Base-by-base conservation (phyloP, 768 basidiomycete genomes). In the Lentinula edodes region DNA sequence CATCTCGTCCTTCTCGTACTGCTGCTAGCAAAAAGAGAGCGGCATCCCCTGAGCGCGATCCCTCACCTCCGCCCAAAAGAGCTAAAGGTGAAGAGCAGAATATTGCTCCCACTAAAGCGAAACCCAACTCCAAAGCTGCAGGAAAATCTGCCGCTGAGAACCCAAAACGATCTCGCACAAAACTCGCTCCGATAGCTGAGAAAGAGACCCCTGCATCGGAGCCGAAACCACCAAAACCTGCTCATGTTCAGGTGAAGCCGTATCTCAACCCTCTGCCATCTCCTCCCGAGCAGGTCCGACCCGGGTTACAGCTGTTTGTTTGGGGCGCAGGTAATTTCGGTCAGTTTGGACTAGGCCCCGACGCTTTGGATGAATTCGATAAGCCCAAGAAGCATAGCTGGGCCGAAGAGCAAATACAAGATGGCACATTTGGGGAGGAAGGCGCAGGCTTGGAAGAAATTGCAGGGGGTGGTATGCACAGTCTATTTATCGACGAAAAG, bases 321-420 rank as follows among this genome's bases (percentile, higher is more conserved):
- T 98, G 91, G 84, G 96, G 96, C 6, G 87, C 89, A 10, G 95
- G 94, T 32, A 95, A 96, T 73, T 93, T 94, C 76, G 95, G 95
- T 35, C 95, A 98, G 73, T 90, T 97, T 68, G 97, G 95, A 36
- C 84, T 96, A 78, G 96, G 96, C 41, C 85, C 86, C 4, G 84
- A 87, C 64, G 70, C 76, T 53, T 76, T 93, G 36, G 85, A 79
- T 61, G 93, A 96, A 72, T 80, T 89, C 60, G 74, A 80, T 58
- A 88, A 87, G 65, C 95, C 95, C 8, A 88, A 83, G 68, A 82
- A 87, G 61, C 94, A 92, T 70, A 63, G 73, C 0, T 92, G 89
- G 88, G 81, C 91, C 23, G 88, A 93, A 66, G 77, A 86, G 68
- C 83, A 88, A 72, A 91, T 93, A 13, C 76, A 82, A 61, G 78